phyloP scores from a whole-genome alignment of 768 basidiomycete genomes.

The Cystofilobasidium bisporidii region DNA sequence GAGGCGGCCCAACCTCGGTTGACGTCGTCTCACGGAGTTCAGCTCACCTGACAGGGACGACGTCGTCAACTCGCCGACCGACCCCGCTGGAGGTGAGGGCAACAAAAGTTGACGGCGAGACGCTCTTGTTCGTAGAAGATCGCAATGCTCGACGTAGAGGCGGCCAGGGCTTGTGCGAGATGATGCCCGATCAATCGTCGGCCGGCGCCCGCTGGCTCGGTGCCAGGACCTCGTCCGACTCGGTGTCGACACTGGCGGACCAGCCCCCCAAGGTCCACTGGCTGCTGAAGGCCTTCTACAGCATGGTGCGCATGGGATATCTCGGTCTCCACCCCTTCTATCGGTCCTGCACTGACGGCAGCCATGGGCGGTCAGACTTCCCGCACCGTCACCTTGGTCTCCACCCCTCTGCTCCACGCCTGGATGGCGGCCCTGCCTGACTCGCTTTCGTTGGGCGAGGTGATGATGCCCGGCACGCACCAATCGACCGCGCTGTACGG shows the following conservation, averaged over 20 bases:
- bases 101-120: neutral
- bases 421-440: constrained; percentile 55
- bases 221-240: neutral
- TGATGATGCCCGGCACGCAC: constrained; percentile 64
- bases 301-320: constrained; percentile 8
- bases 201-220: neutral
- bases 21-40: neutral
- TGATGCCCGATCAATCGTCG: neutral
- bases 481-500: constrained; percentile 30
- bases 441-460: constrained; percentile 55
- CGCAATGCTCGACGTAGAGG: neutral
- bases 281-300: constrained; percentile 1
- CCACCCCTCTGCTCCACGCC: constrained; percentile 1
- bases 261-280: neutral
- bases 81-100: neutral
- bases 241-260: neutral
- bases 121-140: neutral
- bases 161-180: too few relatives aligned
- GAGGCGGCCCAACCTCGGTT: neutral
- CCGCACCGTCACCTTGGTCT: constrained; percentile 5
- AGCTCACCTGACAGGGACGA: neutral
- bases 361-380: neutral
- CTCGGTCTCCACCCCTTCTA: neutral
- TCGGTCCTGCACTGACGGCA: neutral
- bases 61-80: neutral